Conservation (phyloP, 2,329 filamentous ascomycete genomes). For the Graphilbum fragrans region DNA sequence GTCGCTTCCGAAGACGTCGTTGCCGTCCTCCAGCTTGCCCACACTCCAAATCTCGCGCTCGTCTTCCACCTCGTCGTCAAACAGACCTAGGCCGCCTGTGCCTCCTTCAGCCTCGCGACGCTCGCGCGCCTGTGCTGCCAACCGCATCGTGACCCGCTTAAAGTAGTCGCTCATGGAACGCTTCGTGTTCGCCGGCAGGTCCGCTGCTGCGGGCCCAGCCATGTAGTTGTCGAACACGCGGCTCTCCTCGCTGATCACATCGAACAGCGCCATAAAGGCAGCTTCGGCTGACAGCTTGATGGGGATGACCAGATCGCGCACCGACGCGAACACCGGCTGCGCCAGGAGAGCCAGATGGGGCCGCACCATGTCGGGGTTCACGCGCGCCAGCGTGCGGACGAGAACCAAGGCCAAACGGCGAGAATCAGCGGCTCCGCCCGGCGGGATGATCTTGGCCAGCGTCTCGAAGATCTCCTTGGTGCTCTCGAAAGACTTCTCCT, state of each 20-base stretch:
- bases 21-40: constrained; percentile 70
- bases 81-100: constrained; percentile 70
- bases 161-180: constrained; percentile 95
- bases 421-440: constrained; percentile 69
- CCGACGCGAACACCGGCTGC: constrained; percentile 74
- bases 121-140: constrained; percentile 81
- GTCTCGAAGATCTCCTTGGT: constrained; percentile 71
- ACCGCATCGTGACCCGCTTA: constrained; percentile 74
- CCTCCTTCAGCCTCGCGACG: constrained; percentile 86
- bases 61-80: constrained; percentile 86
- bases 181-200: constrained; percentile 50
- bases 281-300: constrained; percentile 93
- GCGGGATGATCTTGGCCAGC: constrained; percentile 61
- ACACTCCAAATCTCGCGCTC: constrained; percentile 94
- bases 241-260: constrained; percentile 75
- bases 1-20: constrained; percentile 40
- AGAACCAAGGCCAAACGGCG: constrained; percentile 80
- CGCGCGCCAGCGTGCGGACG: constrained; percentile 69
- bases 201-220: constrained; percentile 48
- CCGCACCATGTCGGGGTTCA: constrained; percentile 66
- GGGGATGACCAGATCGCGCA: constrained; percentile 84
- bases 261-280: constrained; percentile 83
- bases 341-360: constrained; percentile 74
- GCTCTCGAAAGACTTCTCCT: constrained; percentile 59
- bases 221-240: constrained; percentile 89